Percentiles rank a stretch among this genome's conserved stretches.
phyloP scores from a whole-genome alignment of 2,329 filamentous ascomycete species.

The Xylaria arbuscula region DNA sequence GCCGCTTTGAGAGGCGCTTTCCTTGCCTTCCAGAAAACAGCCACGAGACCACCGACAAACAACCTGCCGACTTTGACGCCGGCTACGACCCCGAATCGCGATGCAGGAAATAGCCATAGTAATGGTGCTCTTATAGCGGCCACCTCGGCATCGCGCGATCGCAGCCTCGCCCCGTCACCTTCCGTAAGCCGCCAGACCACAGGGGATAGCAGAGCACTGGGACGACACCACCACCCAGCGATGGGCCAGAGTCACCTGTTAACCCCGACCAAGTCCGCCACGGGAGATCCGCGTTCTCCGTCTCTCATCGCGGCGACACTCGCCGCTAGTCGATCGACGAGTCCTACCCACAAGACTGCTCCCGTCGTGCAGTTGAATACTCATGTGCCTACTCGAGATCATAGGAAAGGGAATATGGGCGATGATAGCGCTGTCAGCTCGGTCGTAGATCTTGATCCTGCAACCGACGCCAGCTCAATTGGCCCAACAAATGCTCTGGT shows the following conservation, averaged over 20 bases:
- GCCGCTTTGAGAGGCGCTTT: constrained; percentile 65
- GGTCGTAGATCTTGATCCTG: constrained; percentile 50
- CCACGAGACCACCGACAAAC: constrained; percentile 34
- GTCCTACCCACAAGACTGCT: constrained; percentile 58
- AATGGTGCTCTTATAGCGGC: constrained; percentile 60
- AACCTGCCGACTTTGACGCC: constrained; percentile 25
- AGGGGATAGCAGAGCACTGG: constrained; percentile 50
- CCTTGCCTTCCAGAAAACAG: constrained; percentile 62
- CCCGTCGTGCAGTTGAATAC: constrained; percentile 39
- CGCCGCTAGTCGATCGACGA: constrained; percentile 70
- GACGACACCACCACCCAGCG: constrained; percentile 34
- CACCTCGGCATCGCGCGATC: constrained; percentile 53
- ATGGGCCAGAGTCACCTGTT: constrained; percentile 34
- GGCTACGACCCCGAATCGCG: constrained; percentile 4
- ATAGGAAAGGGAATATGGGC: constrained; percentile 48
- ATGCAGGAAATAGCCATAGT: constrained; percentile 38
- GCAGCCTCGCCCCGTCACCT: constrained; percentile 45
- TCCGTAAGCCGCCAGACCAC: constrained; percentile 54
- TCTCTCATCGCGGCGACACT: constrained; percentile 71
- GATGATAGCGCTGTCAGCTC: constrained; percentile 48
- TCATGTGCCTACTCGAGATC: constrained; percentile 39
- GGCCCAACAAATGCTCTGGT: constrained; percentile 73
- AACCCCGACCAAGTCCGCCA: constrained; percentile 38
- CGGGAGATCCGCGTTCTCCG: constrained; percentile 61
- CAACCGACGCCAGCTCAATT: constrained; percentile 67